Evolutionary conservation across 371 early-diverging fungal genomes (phyloP), one percentile per base, ranked within the genome.

Genomic region (Nematocida sp.): DNA sequence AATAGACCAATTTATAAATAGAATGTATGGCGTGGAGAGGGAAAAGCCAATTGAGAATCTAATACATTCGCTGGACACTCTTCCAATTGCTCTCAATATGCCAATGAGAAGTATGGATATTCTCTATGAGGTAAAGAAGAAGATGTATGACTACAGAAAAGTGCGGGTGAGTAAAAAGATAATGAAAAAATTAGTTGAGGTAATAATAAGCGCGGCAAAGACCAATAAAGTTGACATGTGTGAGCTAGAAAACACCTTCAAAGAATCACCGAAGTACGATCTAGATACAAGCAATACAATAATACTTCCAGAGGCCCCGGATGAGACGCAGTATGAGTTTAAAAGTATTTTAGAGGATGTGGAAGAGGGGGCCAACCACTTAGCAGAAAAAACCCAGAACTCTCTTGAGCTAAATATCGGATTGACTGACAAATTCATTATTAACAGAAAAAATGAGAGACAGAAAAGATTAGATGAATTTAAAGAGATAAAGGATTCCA

Each of bases 211-310:
- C 33, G 18, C 69, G 2, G 27, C 33, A 11, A 60, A 50, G 23
- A 60, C 20, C 18, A 70, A 78, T 33, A 78, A 54, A 27, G 62
- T 78, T 27, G 20, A 56, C 42, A 20, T 42, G 27, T 27, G 39
- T n/a, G 57, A 42, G 4, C 11, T 78, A 50, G 80, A 56, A 20
- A 45, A 25, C 47, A 75, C 76, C 13, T 62, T 75, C 47, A 64
- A 62, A 50, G 33, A 55, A 11, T 4, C 58, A 20, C 64, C 62
- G 18, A 9, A 3, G n/a, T 61, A 75, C 46, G 66, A 60, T 25
- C 39, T 75, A 42, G 76, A 75, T 15, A 75, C 76, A 15, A 66
- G 39, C 66, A 75, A 75, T 47, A 75, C 76, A n/a, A 75, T 75
- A 7, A 64, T 75, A 33, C 55, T 75, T 20, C 72, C 72, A 64